Conservation (phyloP, 140 eudicot species). For the Erigeron philadelphicus region DNA sequence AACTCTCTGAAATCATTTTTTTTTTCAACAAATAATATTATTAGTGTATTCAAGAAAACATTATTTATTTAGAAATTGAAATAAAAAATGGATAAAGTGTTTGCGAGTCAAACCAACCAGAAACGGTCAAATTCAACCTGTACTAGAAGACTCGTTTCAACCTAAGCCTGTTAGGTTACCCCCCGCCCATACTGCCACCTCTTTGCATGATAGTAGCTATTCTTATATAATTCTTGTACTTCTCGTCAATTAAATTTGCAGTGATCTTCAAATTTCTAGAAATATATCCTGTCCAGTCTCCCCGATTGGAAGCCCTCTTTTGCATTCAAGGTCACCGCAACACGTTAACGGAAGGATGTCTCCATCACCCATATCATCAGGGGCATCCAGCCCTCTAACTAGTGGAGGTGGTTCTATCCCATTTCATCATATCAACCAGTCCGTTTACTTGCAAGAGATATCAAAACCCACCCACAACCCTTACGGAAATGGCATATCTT, state of each 20-base stretch:
- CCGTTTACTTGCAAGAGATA: slow-evolving; percentile 59
- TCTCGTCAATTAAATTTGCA: slow-evolving; percentile 25
- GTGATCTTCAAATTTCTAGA: slow-evolving; percentile 69
- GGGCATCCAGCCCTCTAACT: slow-evolving; percentile 48
- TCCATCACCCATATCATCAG: slow-evolving; percentile 69
- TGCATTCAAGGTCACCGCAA: slow-evolving; percentile 73
- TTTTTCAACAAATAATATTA: too few relatives aligned
- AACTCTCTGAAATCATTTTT: too few relatives aligned
- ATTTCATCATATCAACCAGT: slow-evolving; percentile 54
- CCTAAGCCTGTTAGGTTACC: neutral
- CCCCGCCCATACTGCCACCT: neutral
- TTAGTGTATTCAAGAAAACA: too few relatives aligned
- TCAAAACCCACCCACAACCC: slow-evolving; percentile 37
- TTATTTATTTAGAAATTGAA: too few relatives aligned
- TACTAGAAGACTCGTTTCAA: neutral
- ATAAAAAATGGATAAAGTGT: too few relatives aligned
- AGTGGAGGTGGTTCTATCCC: slow-evolving; percentile 39
- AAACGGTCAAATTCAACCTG: neutral
- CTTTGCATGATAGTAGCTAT: neutral
- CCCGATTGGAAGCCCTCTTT: slow-evolving; percentile 88
- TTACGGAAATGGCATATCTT: slow-evolving; percentile 7
- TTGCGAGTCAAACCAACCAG: neutral
- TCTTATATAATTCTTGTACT: neutral
- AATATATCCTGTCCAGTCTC: slow-evolving; percentile 91
- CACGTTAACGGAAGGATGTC: slow-evolving; percentile 75